Conservation (phyloP, 2,329 filamentous ascomycete species). For the Falciphora oryzae region DNA sequence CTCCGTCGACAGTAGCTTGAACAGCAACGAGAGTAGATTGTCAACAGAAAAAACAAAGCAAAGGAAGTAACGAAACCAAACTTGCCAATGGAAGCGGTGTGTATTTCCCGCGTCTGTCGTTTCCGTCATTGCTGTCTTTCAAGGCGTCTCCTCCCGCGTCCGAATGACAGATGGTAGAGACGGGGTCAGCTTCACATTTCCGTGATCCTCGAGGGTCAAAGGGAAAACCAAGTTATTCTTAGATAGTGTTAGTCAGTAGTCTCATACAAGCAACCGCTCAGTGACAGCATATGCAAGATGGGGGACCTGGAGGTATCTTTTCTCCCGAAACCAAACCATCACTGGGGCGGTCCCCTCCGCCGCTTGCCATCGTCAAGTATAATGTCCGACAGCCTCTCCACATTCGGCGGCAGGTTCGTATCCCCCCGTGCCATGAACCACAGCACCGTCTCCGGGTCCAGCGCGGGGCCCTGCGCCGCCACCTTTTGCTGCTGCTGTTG, state of each 20-base stretch:
- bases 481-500: conserved; percentile 22
- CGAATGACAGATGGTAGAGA: too few relatives aligned
- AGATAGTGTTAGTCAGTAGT: not conserved
- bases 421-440: conserved; percentile 41
- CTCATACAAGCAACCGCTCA: not conserved
- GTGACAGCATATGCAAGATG: not conserved
- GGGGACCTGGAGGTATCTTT: too few relatives aligned
- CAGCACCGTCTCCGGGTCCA: conserved; percentile 41
- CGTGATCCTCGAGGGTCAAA: not conserved
- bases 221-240: not conserved
- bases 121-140: too few relatives aligned
- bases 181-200: too few relatives aligned
- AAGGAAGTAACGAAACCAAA: too few relatives aligned
- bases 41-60: too few relatives aligned
- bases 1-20: too few relatives aligned
- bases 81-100: too few relatives aligned
- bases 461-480: conserved; percentile 25
- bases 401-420: conserved; percentile 37
- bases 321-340: not conserved
- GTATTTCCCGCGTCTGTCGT: too few relatives aligned
- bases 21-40: too few relatives aligned
- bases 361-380: not conserved
- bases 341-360: not conserved
- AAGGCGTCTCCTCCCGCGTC: too few relatives aligned
- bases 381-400: conserved; percentile 28